These are phyloP conservation scores for Leishmania gerbilli DNA, from an alignment of 208 protist species.

Conservation along the genomic window DNA sequence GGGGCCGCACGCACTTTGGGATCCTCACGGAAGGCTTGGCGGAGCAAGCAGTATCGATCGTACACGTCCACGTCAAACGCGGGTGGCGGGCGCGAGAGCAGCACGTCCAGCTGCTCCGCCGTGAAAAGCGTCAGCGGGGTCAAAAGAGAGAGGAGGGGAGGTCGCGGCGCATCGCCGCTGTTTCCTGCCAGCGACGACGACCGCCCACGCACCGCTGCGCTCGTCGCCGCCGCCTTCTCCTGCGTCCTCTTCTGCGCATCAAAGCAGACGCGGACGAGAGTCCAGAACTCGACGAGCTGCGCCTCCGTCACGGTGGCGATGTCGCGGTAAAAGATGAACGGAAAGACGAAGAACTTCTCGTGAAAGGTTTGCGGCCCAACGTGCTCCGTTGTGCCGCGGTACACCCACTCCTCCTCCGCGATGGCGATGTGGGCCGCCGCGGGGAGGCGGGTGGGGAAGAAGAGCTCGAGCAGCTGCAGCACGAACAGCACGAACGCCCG, in stretches of 20 bases:
- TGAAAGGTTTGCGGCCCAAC: conserved; percentile 75
- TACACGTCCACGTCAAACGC: conserved; percentile 31
- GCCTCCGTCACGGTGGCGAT: conserved; percentile 51
- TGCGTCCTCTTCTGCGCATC: conserved; percentile 33
- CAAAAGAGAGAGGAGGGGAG: conserved; percentile 30
- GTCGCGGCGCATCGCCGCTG: background rate
- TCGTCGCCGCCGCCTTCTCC: conserved; percentile 17
- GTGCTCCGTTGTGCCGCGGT: conserved; percentile 77
- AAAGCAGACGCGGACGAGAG: conserved; percentile 72
- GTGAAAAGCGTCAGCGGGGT: conserved; percentile 49
- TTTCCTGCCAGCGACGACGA: background rate
- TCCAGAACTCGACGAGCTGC: conserved; percentile 81
- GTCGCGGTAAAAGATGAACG: conserved; percentile 81
- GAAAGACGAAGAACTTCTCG: conserved; percentile 82
- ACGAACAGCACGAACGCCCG: conserved; percentile 74
- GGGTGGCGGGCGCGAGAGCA: conserved; percentile 30
- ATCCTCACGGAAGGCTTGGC: conserved; percentile 22
- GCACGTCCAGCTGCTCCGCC: conserved; percentile 30
- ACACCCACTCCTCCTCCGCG: conserved; percentile 88
- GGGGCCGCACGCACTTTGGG: conserved; percentile 19
- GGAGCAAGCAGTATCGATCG: conserved; percentile 49
- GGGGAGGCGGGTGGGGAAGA: conserved; percentile 69
- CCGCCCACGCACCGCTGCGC: background rate
- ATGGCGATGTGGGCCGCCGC: conserved; percentile 55
- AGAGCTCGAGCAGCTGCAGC: conserved; percentile 74